Base-by-base conservation (phyloP, 257 asterid genomes). In the Solanum ossicruentum region DNA sequence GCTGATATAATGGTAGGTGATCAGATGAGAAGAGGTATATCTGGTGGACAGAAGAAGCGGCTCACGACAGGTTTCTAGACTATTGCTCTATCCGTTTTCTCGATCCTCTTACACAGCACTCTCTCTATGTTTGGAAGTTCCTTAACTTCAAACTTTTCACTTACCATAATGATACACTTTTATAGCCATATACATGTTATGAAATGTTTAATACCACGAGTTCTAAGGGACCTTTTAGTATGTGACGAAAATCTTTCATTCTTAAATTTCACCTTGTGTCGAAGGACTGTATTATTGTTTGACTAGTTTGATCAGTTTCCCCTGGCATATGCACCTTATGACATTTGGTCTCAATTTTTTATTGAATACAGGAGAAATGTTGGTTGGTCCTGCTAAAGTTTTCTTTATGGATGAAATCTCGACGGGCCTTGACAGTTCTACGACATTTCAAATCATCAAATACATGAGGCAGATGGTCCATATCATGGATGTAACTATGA, bases 391-490 rank as follows among this genome's bases (percentile, higher is more conserved):
- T 1, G 98, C 98, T 21, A 97, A 97, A 88, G 98, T 95, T 77
- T 95, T 91, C 92, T 97, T 86, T 93, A 97, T 97, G 99, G 99
- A 97, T 57, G 99, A 97, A 88, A 97, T 97, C 86, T 97, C 99
- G 21, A 97, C 98, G 1, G 99, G 99, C 58, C 98, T 97, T 12
- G 99, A 97, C 86, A 97, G 99, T 65, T 95, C 99, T 60, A 97
- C 99, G 3, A 97, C 98, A 1, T 95, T 87, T 89, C 99, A 95
- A 83, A 95, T 97, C 26, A 51, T 91, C 47, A 97, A 94, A 91
- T 92, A 90, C 88, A 92, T 97, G 98, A 91, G 93, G 82, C 99
- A 97, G 86, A 95, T 95, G 97, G 99, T 97, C 88, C 99, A 97
- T 85, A 90, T 94, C 71, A 90, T 91, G 96, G 98, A 95, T 56